These are phyloP conservation scores for Sphaerulina populicola DNA, from an alignment of 2,329 filamentous ascomycete genomes.

Conservation along the genomic window DNA sequence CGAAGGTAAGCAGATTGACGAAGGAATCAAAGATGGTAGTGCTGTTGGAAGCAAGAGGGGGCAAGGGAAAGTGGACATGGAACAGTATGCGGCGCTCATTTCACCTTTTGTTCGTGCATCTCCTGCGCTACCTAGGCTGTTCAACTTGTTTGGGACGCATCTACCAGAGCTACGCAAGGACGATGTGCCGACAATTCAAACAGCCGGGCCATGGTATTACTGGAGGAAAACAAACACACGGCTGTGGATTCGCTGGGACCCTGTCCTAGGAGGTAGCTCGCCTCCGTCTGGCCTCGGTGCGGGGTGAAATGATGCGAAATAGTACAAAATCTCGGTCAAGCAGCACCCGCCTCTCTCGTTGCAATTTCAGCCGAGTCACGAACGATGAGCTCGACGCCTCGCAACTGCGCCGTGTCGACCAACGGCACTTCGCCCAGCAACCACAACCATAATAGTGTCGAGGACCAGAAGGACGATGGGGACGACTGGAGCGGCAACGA, in stretches of 20 bases:
- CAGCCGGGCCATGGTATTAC: not conserved
- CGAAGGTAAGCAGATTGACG: not conserved
- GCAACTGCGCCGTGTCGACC: slow-evolving; percentile 14
- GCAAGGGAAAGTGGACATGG: not conserved
- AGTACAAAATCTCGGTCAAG: slow-evolving; percentile 12
- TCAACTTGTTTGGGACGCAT: slow-evolving; percentile 1
- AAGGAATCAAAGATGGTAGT: not conserved
- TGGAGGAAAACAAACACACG: not conserved
- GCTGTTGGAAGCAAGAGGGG: not conserved
- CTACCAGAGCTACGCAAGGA: slow-evolving; percentile 4
- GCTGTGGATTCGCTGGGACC: slow-evolving; percentile 8
- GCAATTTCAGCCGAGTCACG: slow-evolving; percentile 11
- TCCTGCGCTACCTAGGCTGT: slow-evolving; percentile 3
- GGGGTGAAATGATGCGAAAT: not conserved
- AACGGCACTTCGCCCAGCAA: slow-evolving; percentile 18
- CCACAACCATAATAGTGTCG: not conserved
- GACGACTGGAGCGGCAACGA: slow-evolving; percentile 34
- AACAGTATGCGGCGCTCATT: not conserved
- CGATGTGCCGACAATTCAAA: slow-evolving; percentile 9
- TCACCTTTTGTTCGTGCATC: slow-evolving; percentile 7
- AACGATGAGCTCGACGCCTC: slow-evolving; percentile 12
- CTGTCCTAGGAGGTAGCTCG: slow-evolving; percentile 10
- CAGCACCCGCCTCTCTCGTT: slow-evolving; percentile 12
- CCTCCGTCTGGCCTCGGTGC: slow-evolving; percentile 1
- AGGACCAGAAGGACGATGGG: slow-evolving; percentile 22